Evolutionary conservation across 768 basidiomycete genomes (phyloP), one percentile per base, ranked within the genome.

Genomic region (Tephrocybe sp.): DNA sequence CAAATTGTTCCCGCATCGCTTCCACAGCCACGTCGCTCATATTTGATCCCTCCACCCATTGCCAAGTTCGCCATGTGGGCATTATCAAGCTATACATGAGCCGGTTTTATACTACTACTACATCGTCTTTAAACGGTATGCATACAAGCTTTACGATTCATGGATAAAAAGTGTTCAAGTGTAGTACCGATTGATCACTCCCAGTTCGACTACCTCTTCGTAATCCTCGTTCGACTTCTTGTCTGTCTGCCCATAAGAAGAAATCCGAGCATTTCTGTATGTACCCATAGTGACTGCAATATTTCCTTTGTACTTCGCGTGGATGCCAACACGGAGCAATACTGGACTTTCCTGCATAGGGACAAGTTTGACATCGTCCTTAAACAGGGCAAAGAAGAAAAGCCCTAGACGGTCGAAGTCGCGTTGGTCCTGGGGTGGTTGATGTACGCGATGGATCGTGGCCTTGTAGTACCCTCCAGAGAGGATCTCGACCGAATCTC

Each of bases 401-500:
- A 69, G 65, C 8, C 78, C 76, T 1, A 80, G 64, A n/a, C 79
- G 74, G 8, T 69, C 60, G 37, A 64, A 62, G 22, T 62, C 64
- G 9, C 64, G 69, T 54, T 81, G 79, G 55, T 78, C 76, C 0
- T 49, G 40, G 2, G 79, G 79, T 2, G 78, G 79, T 52, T 78
- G 77, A 32, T 73, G 64, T 19, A 81, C 79, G 37, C 77, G 40
- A 50, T 79, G 77, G 42, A 77, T 76, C 0, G 77, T 78, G 13
- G 70, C 73, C 15, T 68, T 70, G 59, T 77, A 77, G 53, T 62
- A 76, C 5, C 76, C 73, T 1, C 76, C 76, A 5, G 72, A 75
- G n/a, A 78, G 63, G 62, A 76, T 76, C 32, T 77, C 74, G 36
- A 80, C 59, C 4, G 70, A 64, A 51, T 80, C 78, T 21, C 77